Evolutionary conservation across 768 basidiomycete genomes (phyloP).

Genomic region (Panellus pusillus): DNA sequence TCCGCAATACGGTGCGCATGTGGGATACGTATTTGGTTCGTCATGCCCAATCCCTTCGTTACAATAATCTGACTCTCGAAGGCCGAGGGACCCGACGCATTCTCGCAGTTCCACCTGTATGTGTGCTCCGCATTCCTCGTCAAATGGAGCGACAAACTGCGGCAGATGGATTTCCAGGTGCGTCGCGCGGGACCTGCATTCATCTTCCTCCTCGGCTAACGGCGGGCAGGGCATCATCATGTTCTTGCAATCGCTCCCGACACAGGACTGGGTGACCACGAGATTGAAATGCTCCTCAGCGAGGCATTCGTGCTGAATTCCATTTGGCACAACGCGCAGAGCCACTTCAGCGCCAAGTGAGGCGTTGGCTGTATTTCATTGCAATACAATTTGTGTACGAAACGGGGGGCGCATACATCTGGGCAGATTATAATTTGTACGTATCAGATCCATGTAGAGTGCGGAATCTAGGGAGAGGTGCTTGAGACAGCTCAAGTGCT

Average conservation of each 20-base stretch:
- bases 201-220: not conserved
- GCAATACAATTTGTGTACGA: not conserved
- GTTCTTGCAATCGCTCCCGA: slow-evolving; percentile 92
- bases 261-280: slow-evolving; percentile 94
- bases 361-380: not conserved
- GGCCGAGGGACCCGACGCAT: slow-evolving; percentile 97
- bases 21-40: slow-evolving; percentile 99
- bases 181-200: slow-evolving; percentile 20
- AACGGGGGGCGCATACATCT: too few species aligned
- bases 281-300: slow-evolving; percentile 91
- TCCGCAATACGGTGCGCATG: slow-evolving; percentile 96
- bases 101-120: slow-evolving; percentile 98
- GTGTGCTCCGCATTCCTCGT: slow-evolving; percentile 98
- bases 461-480: too few species aligned
- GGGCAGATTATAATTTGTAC: too few species aligned
- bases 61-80: slow-evolving; percentile 31
- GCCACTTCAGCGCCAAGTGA: slow-evolving; percentile 71
- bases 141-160: slow-evolving; percentile 90
- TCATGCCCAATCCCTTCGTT: slow-evolving; percentile 1
- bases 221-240: slow-evolving; percentile 88
- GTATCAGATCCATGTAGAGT: too few species aligned
- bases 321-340: slow-evolving; percentile 91
- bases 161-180: slow-evolving; percentile 98
- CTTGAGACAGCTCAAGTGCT: too few species aligned
- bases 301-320: slow-evolving; percentile 94